phyloP scores from a whole-genome alignment of 1,284 basidiomycete genomes.

The Taiwanofungus camphoratus region DNA sequence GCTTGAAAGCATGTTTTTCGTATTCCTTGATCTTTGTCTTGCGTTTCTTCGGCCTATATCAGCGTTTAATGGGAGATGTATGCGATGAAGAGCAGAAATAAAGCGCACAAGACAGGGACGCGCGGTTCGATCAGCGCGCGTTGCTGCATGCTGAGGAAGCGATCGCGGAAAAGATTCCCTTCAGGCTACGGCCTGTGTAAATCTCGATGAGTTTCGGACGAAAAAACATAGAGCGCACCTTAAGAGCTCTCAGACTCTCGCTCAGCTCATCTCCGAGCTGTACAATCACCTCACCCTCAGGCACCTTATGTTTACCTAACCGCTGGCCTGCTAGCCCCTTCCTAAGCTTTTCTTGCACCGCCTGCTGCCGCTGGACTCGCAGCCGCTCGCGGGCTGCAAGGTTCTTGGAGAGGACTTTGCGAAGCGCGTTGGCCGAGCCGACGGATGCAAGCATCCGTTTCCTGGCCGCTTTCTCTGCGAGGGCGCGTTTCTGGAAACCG shows the following conservation, averaged over 20 bases:
- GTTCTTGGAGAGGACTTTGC: slow-evolving; percentile 37
- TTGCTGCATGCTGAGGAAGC: slow-evolving; percentile 79
- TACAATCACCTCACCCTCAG: slow-evolving; percentile 68
- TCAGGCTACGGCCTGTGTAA: slow-evolving; percentile 58
- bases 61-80: slow-evolving; percentile 7
- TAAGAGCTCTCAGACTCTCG: slow-evolving; percentile 81
- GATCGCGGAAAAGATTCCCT: slow-evolving; percentile 89
- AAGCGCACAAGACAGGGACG: slow-evolving; percentile 63
- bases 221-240: slow-evolving; percentile 43
- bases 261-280: slow-evolving; percentile 90
- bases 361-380: slow-evolving; percentile 33
- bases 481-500: slow-evolving; percentile 51
- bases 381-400: slow-evolving; percentile 39
- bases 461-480: slow-evolving; percentile 50
- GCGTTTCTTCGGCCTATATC: slow-evolving; percentile 56
- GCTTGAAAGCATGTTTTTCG: slow-evolving; percentile 88
- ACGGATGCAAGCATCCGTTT: slow-evolving; percentile 58
- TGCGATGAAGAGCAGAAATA: slow-evolving; percentile 1
- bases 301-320: slow-evolving; percentile 75
- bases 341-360: slow-evolving; percentile 39
- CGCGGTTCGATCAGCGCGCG: slow-evolving; percentile 76
- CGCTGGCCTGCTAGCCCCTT: slow-evolving; percentile 61
- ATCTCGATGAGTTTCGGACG: too few relatives aligned
- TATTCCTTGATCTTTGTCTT: slow-evolving; percentile 64
- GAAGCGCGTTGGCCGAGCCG: slow-evolving; percentile 46